Evolutionary conservation across 2,329 filamentous ascomycete genomes (phyloP).

Genomic region (Colletotrichum costaricense): DNA sequence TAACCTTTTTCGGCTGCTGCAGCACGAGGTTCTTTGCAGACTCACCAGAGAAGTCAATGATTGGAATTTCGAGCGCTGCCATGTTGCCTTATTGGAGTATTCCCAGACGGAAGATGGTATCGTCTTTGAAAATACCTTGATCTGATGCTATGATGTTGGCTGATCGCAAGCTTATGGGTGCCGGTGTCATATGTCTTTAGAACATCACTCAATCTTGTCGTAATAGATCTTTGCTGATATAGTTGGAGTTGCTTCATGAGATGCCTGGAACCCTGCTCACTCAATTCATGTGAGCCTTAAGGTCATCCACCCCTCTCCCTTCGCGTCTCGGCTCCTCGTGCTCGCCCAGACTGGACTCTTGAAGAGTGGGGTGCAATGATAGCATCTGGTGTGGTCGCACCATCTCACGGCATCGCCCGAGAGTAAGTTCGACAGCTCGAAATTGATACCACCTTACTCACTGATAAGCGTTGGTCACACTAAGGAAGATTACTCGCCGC

Average conservation of each 20-base stretch:
- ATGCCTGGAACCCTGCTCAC: not conserved
- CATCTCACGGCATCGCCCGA: not conserved
- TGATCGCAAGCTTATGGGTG: no score
- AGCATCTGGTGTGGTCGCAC: not conserved
- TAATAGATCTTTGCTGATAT: not conserved
- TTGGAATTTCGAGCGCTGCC: slow-evolving; percentile 40
- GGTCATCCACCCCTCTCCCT: no score
- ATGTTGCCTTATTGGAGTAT: not conserved
- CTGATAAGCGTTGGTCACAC: slow-evolving; percentile 1
- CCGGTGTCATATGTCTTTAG: not conserved
- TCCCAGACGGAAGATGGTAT: no score
- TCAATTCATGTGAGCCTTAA: not conserved
- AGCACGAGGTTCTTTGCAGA: not conserved
- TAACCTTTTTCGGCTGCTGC: no score
- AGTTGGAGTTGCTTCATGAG: not conserved
- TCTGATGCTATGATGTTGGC: not conserved
- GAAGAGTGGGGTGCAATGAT: slow-evolving; percentile 27
- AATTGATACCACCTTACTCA: not conserved
- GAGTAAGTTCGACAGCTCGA: not conserved
- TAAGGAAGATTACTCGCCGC: not conserved
- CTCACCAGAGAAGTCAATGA: slow-evolving; percentile 44
- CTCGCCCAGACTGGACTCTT: not conserved
- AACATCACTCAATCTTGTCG: no score
- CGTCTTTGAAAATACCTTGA: no score
- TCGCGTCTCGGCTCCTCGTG: not conserved